Percentiles rank a stretch among this genome's conserved stretches.
Conservation (phyloP, 1,139 yeast genomes). For the Magnusiomyces fungicola region DNA sequence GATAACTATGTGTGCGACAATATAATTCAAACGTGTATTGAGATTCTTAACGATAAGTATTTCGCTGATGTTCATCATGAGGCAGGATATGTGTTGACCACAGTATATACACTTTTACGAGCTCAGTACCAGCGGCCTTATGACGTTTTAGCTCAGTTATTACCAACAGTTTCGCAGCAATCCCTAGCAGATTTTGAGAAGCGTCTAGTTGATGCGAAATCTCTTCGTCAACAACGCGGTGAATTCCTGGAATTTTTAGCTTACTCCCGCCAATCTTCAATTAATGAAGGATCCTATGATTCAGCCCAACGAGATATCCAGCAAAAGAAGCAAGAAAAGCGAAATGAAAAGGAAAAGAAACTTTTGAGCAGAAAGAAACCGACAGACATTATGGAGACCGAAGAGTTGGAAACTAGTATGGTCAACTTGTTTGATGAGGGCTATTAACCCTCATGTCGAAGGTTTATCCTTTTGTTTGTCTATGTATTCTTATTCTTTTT, state of each 20-base stretch:
- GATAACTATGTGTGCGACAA: constrained; percentile 62
- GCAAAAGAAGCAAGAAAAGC: constrained; percentile 11
- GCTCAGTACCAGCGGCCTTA: constrained; percentile 44
- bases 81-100: constrained; percentile 80
- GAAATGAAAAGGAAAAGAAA: constrained; percentile 10
- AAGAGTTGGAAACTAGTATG: constrained; percentile 15
- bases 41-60: constrained; percentile 66
- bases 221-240: constrained; percentile 66
- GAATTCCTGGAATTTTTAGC: constrained; percentile 59
- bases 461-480: no score
- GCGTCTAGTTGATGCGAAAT: constrained; percentile 52
- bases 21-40: constrained; percentile 44
- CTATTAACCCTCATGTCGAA: no score
- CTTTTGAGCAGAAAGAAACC: constrained; percentile 11
- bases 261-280: constrained; percentile 24
- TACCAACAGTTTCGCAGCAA: constrained; percentile 34
- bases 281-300: constrained; percentile 9
- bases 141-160: constrained; percentile 32
- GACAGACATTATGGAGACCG: constrained; percentile 14
- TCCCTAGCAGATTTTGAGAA: constrained; percentile 48
- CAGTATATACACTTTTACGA: constrained; percentile 67
- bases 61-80: constrained; percentile 85
- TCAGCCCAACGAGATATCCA: constrained; percentile 11
- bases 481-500: no score
- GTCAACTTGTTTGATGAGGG: constrained; percentile 16